Evolutionary conservation across 129 eudicot genomes (phyloP).

Genomic region (Silybum marianum): DNA sequence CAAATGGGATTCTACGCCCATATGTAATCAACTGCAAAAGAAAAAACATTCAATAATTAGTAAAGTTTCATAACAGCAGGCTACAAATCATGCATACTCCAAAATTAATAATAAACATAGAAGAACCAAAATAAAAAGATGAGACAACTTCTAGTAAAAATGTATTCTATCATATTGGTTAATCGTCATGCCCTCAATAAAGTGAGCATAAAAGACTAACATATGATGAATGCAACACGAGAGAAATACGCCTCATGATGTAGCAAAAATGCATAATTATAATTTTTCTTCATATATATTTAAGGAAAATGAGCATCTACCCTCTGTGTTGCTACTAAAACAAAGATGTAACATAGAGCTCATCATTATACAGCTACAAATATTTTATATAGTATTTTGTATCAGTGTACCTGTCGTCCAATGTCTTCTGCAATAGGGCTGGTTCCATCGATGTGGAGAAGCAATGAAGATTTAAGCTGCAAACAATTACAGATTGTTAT

Average conservation of each 20-base stretch:
- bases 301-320: neutral
- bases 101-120: neutral
- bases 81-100: neutral
- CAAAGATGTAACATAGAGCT: neutral
- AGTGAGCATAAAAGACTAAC: neutral
- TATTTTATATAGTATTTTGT: neutral
- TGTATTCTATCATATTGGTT: neutral
- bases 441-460: conserved; percentile 66
- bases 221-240: no score
- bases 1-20: conserved; percentile 88
- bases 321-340: neutral
- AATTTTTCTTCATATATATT: neutral
- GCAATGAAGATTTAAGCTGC: conserved; percentile 68
- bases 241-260: neutral
- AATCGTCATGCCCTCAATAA: neutral
- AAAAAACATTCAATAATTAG: neutral
- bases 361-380: neutral
- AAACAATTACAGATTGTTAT: conserved; percentile 19
- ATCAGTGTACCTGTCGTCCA: conserved; percentile 60
- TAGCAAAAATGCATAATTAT: neutral
- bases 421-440: conserved; percentile 65
- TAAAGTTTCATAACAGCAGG: neutral
- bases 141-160: neutral
- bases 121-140: neutral
- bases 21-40: conserved; percentile 79